phyloP scores from a whole-genome alignment of 768 basidiomycete species.

The Podaxis sp. region DNA sequence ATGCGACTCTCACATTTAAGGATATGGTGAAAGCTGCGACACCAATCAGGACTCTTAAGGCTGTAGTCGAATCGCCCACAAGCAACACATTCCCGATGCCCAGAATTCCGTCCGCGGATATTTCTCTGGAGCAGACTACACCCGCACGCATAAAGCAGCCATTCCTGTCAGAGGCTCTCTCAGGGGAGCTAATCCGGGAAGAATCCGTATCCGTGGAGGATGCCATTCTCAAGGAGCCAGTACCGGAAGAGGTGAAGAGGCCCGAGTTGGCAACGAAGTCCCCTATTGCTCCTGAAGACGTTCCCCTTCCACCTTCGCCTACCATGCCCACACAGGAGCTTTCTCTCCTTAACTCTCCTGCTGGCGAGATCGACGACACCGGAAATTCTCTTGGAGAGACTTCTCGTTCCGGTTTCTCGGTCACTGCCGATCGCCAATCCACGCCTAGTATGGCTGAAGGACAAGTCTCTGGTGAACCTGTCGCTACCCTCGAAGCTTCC shows the following conservation, averaged over 20 bases:
- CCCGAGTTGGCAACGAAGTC: background rate
- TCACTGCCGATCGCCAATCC: background rate
- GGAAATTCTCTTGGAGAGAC: background rate
- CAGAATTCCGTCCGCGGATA: conserved; percentile 38
- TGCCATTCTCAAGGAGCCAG: background rate
- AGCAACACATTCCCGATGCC: conserved; percentile 23
- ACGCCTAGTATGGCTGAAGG: background rate
- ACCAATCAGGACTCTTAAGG: conserved; percentile 25
- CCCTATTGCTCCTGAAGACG: background rate
- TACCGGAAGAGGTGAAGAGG: background rate
- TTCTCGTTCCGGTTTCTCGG: background rate
- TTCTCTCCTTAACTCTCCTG: background rate
- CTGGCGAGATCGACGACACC: background rate
- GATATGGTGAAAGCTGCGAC: conserved; percentile 36
- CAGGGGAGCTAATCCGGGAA: background rate
- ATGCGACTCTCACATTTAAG: conserved; percentile 34
- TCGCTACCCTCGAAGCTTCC: background rate
- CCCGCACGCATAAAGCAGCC: conserved; percentile 19
- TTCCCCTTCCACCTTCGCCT: conserved; percentile 9
- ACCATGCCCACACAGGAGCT: background rate
- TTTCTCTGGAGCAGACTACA: conserved; percentile 29
- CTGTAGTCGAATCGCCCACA: conserved; percentile 16
- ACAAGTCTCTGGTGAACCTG: background rate
- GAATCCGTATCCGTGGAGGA: background rate
- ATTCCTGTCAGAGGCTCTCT: background rate